Evolutionary conservation across 164 flowering plant genomes (phyloP), one percentile per base, ranked within the genome.

Genomic region (Echeveria elegans): DNA sequence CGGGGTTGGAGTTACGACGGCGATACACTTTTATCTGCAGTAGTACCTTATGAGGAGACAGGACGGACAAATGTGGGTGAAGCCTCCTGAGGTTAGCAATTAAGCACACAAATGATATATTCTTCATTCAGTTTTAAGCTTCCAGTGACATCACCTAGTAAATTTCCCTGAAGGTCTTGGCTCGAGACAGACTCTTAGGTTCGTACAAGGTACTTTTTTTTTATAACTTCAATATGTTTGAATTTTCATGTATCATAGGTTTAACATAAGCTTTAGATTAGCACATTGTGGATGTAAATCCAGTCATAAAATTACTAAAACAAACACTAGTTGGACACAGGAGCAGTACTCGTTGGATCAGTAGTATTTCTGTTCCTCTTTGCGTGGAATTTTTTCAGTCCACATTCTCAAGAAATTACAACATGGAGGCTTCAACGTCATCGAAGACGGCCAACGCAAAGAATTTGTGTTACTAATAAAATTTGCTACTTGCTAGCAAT

Each of bases 41-140:
- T 93, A 48, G 76, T 93, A 71, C 94, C 98, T 61, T 93, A 93
- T 64, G 98, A 93, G 81, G 98, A 93, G 74, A 88, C 77, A 72
- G 98, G 98, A 70, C 89, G 98, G 98, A 62, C 97, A 93, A 77
- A 93, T 93, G 98, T 93, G 97, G 97, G 97, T 87, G 28, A 93
- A 93, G 72, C 98, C 97, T 59, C 98, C 98, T 7, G 96, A 93
- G 19, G 96, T 96, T 89, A 21, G 11, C 14, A 7, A 26, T 1
- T 21, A 50, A 5, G 26, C n/a, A n/a, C n/a, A 50, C 6, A 21
- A 0, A 50, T 21, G 9, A 50, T 26, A 16, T 28, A 14, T 30
- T 53, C 60, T 53, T 53, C 5, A 40, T 40, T 11, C 2, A 40
- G 2, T 11, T 11, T 26, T 4, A 26, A 53, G 10, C 3, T 4